Evolutionary conservation across 306 rosid genomes (phyloP), one percentile per base, ranked within the genome.

Genomic region (Begonia fuchsioides): DNA sequence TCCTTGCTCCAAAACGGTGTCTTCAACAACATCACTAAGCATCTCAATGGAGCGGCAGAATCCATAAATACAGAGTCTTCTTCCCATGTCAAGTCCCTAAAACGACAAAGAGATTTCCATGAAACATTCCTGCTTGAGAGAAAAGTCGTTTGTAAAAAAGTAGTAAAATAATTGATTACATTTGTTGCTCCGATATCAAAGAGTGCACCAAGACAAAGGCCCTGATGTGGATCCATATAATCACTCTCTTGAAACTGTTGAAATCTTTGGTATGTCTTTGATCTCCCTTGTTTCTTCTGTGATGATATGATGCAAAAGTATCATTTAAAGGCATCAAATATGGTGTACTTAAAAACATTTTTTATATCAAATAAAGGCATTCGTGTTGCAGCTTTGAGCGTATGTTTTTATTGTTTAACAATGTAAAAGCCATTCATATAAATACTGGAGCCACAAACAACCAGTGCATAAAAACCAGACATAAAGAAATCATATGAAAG

Each of bases 121-220:
- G 55, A 47, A 47, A 63, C 13, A 41, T 41, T 6, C 6, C 19
- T 38, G 47, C 39, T 39, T 2, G 17, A 14, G 45, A 49, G 38
- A 1, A 13, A 14, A 10, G 15, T 40, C 16, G 18, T 38, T 9
- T 38, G 35, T 44, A 11, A 35, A 32, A 39, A 2, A 14, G 16
- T 17, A 70, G 17, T 58, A 12, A 35, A 57, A 52, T 35, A 49
- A 54, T n/a, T 43, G 49, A 69, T 63, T 58, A 84, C 95, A 74
- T 90, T 90, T 46, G 97, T 90, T 2, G 97, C 97, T 19, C 95
- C 95, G 62, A 90, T 90, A 69, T 90, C 87, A 60, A 90, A 90
- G 38, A 90, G 74, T 51, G 97, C 95, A 44, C 97, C 97, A 35
- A 90, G 61, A 69, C 97, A 90, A 32, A 90, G 78, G 45, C 84